phyloP scores from a whole-genome alignment of 1,284 basidiomycete genomes.

The Austroboletus niveus region DNA sequence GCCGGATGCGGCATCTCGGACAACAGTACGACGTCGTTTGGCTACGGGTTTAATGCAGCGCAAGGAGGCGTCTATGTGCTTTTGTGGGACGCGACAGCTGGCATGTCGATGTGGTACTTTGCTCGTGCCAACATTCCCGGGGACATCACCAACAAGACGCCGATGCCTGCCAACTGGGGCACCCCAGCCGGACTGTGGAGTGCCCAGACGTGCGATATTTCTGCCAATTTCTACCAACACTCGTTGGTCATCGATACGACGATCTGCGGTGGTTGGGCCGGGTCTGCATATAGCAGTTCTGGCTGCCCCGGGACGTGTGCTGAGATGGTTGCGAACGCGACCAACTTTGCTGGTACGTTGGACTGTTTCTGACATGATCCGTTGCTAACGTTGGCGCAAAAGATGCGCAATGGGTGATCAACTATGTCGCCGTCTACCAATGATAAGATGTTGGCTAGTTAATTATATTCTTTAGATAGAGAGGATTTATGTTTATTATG shows the following conservation, averaged over 20 bases:
- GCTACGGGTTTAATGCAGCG: conserved; percentile 62
- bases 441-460: neutral
- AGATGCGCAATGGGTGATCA: conserved; percentile 61
- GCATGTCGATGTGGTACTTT: conserved; percentile 82
- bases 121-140: conserved; percentile 60
- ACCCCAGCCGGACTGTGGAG: conserved; percentile 66
- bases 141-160: conserved; percentile 60
- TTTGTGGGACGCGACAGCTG: conserved; percentile 56
- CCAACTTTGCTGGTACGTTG: conserved; percentile 59
- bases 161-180: conserved; percentile 68
- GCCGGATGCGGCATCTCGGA: conserved; percentile 53
- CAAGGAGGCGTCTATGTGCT: conserved; percentile 78
- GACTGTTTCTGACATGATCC: neutral
- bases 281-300: conserved; percentile 46
- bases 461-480: neutral
- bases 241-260: conserved; percentile 68
- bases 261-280: conserved; percentile 60
- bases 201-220: conserved; percentile 59
- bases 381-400: conserved; percentile 7
- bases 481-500: neutral
- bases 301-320: conserved; percentile 73
- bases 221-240: conserved; percentile 69
- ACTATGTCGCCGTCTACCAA: conserved; percentile 44
- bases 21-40: conserved; percentile 50
- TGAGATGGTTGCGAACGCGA: conserved; percentile 59